Conservation (phyloP, 2,329 filamentous ascomycete species). For the Whalleya microplaca region DNA sequence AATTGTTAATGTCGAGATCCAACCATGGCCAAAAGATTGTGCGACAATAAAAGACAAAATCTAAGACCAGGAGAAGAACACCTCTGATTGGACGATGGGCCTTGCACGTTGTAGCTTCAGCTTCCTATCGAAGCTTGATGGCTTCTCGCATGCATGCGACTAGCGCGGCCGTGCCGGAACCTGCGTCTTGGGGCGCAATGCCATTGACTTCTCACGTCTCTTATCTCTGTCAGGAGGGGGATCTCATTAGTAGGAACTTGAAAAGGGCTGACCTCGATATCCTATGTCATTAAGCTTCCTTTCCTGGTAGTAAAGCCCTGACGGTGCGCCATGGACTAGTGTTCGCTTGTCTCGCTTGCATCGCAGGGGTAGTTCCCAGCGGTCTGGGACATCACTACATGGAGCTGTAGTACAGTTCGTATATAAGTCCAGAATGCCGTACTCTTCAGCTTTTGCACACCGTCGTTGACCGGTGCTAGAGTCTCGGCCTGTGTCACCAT, state of each 20-base stretch:
- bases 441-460: neutral
- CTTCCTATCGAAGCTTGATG: neutral
- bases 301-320: neutral
- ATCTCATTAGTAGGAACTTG: constrained; percentile 1
- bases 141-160: neutral
- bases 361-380: neutral
- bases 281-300: constrained; percentile 13
- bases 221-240: constrained; percentile 31
- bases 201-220: constrained; percentile 31
- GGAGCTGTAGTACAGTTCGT: neutral
- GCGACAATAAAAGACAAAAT: too few species aligned
- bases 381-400: neutral
- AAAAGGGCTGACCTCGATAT: neutral
- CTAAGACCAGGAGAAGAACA: too few species aligned
- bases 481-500: neutral
- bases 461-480: neutral
- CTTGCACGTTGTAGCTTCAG: too few species aligned
- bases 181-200: constrained; percentile 4
- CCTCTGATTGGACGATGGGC: too few species aligned
- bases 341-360: constrained; percentile 9
- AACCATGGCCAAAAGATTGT: too few species aligned
- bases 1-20: too few species aligned
- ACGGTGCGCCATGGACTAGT: neutral
- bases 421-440: neutral
- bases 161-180: neutral